Percentiles rank a stretch among this genome's conserved stretches.
These are phyloP conservation scores for Allomyces javanicus DNA, from an alignment of 192 early-diverging fungal genomes.

Conservation along the genomic window DNA sequence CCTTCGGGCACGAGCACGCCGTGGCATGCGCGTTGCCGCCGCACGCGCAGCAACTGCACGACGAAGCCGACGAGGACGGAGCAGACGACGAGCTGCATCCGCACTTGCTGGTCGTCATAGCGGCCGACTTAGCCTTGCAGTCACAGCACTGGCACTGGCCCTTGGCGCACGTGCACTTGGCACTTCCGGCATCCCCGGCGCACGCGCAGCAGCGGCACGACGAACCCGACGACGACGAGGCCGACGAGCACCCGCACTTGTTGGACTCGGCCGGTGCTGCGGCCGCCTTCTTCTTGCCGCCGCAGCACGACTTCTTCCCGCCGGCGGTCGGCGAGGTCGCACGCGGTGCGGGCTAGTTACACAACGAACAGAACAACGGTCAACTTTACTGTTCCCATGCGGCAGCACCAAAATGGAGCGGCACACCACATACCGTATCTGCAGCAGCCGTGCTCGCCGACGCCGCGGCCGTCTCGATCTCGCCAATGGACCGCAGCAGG, in stretches of 20 bases:
- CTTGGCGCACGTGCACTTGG: background rate
- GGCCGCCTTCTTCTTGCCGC: background rate
- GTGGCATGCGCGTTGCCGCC: background rate
- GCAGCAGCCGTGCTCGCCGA: background rate
- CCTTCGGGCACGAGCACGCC: background rate
- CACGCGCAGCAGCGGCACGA: background rate
- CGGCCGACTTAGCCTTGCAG: background rate
- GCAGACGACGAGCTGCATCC: background rate
- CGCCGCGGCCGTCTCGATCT: background rate
- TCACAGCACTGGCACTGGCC: background rate
- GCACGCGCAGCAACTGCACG: background rate
- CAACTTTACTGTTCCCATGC: background rate
- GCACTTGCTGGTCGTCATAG: background rate
- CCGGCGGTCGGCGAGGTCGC: too few species aligned
- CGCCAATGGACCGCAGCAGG: background rate
- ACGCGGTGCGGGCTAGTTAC: too few species aligned
- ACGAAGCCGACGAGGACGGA: background rate
- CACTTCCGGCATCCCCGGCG: background rate
- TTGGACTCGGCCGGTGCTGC: background rate
- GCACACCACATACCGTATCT: background rate
- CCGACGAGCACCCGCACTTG: background rate
- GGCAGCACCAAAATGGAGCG: background rate
- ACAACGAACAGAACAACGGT: too few species aligned
- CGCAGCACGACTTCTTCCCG: background rate
- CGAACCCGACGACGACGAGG: background rate